Evolutionary conservation across 441 rosid genomes (phyloP), one percentile per base, ranked within the genome.

Genomic region (Populus hybrid): DNA sequence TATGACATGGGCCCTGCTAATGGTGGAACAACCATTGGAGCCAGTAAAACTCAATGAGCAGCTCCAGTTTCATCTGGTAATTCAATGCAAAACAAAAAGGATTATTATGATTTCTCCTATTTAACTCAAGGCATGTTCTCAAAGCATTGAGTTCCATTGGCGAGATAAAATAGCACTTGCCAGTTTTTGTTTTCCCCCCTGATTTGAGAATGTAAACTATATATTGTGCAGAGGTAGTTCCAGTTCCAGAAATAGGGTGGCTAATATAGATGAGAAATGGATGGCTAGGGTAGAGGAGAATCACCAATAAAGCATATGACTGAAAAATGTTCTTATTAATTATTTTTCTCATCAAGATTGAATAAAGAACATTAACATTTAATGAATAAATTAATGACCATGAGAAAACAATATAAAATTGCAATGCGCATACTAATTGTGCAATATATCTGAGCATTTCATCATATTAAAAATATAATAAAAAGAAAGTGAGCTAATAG

Each of bases 81-180:
- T 67, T 72, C 89, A 38, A 81, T 93, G 46, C 93, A 92, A 78
- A 20, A 90, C 12, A 89, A 82, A 36, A 94, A 90, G 76, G 98
- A 95, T 69, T 91, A 82, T 8, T 91, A 82, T 8, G 97, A 94
- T 89, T 95, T 95, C 89, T 94, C 99, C 14, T 90, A 93, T 11
- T 82, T 95, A 85, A 95, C 95, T 61, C 87, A 90, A 77, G 98
- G 97, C 81, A 86, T 92, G 95, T 89, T 95, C 85, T 74, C 92
- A 16, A 94, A 94, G 86, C 90, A 84, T 71, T 95, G 88, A 95
- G 84, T 78, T 8, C 66, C 36, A 30, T 0, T 11, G 20, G 38
- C 4, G 77, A 26, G 65, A 36, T 65, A 50, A 21, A 4, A 46
- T 46, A 46, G 18, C 57, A 46, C 57, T 46, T 46, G 20, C 1